Base-by-base conservation (phyloP, 2,329 filamentous ascomycete species). In the Emmonsia crescens region DNA sequence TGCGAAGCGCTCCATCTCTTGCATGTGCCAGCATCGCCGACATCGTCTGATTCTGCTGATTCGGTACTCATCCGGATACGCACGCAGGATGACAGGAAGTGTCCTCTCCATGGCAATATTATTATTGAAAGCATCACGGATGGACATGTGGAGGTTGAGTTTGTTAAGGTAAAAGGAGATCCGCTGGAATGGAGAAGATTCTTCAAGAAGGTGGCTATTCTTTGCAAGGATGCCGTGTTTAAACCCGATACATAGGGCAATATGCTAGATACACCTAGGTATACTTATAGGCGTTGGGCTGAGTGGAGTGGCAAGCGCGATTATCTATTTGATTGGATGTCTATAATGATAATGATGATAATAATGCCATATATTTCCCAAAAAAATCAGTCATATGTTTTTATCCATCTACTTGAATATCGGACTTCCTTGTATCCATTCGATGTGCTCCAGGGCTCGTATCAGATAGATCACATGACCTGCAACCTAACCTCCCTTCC, bases 121-220 rank as follows among this genome's bases (percentile, higher is more conserved):
- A 68, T 77, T 8, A 71, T 79, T 55, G 76, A 79, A 57, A 71
- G 70, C 57, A 75, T 78, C 1, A 77, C 78, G 0, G 78, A 77
- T 21, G 87, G 89, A 64, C 75, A 93, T 38, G 81, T 92, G 29
- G 92, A 96, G 73, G 89, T 96, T 33, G 83, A 91, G 59, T 97
- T 99, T 72, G 84, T 95, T 66, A 99, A 99, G 77, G 83, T 89
- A 60, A 96, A 96, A 77, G 94, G 94, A 5, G 94, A 99, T 78
- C 94, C 94, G 5, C 77, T 99, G 57, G 93, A 97, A 78, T 99
- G 95, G 94, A 84, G 94, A 64, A 81, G 94, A 40, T 91, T 99
- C 73, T 99, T 99, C 80, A 99, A 99, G 77, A 92, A 91, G 74
- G 84, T 96, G n/a, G 89, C 89, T 36, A 80, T 95, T 65, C 79